Conservation (phyloP, 2,329 filamentous ascomycete species). For the Teratosphaeria pseudoeucalypti region DNA sequence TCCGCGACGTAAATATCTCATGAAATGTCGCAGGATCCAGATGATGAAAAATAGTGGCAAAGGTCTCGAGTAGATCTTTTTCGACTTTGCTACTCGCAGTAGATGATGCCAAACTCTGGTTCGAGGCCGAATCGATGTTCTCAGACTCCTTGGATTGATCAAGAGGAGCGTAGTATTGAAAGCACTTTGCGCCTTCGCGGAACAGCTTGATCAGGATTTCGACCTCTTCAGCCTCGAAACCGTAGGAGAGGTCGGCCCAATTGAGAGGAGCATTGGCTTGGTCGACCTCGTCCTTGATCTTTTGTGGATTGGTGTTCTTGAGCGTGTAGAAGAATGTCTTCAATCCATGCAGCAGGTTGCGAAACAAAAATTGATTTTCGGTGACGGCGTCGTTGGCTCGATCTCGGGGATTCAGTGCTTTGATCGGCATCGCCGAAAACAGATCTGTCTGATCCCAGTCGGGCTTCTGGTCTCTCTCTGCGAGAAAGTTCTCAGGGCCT, state of each 20-base stretch:
- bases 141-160: conserved; percentile 62
- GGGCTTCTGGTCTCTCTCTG: conserved; percentile 54
- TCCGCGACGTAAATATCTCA: conserved; percentile 61
- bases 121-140: conserved; percentile 67
- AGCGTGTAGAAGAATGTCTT: conserved; percentile 96
- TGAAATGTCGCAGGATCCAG: conserved; percentile 98
- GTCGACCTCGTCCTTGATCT: conserved; percentile 53
- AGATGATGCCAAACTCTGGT: conserved; percentile 77
- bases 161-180: conserved; percentile 91
- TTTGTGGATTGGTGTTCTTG: conserved; percentile 68
- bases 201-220: conserved; percentile 95
- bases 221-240: conserved; percentile 95
- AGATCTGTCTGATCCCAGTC: conserved; percentile 99
- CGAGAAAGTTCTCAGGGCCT: conserved; percentile 63
- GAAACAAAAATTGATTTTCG: conserved; percentile 97
- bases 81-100: conserved; percentile 76
- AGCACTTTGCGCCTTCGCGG: conserved; percentile 89
- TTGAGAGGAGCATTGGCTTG: conserved; percentile 69
- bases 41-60: conserved; percentile 96
- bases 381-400: conserved; percentile 79
- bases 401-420: conserved; percentile 83
- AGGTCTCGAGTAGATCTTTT: conserved; percentile 93
- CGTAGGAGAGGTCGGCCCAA: conserved; percentile 91
- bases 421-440: conserved; percentile 91
- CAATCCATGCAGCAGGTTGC: conserved; percentile 86